A percentile compares a stretch with the other conserved stretches of the same genome.
Evolutionary conservation across 78 protist genomes (phyloP).

Genomic region (Monocercomonoides exilis): DNA sequence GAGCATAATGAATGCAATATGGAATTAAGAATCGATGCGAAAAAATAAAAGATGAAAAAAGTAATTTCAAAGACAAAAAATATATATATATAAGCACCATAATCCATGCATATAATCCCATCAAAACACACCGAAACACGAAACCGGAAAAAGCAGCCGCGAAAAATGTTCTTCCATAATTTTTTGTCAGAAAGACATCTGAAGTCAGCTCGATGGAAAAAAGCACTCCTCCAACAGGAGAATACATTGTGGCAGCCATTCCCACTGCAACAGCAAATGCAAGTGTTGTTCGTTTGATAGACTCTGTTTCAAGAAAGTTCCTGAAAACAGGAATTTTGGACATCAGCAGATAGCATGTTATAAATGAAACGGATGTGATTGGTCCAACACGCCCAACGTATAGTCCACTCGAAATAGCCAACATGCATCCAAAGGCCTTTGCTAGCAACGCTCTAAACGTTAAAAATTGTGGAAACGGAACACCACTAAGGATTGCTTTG

Average conservation of each 20-base stretch:
- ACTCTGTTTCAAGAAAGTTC: not conserved
- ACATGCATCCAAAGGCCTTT: not conserved
- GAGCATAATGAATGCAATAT: no score
- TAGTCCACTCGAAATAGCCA: not conserved
- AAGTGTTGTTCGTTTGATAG: not conserved
- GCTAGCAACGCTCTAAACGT: not conserved
- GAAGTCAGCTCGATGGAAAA: constrained; percentile 7
- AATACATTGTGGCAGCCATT: not conserved
- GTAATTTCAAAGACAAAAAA: no score
- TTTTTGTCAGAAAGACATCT: not conserved
- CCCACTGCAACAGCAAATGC: not conserved
- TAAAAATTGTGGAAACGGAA: not conserved
- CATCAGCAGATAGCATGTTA: not conserved
- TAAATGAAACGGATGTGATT: not conserved
- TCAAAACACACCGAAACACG: not conserved
- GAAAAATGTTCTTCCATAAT: not conserved
- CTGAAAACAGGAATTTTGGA: not conserved
- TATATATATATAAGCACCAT: no score
- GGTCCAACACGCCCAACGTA: not conserved
- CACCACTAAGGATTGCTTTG: not conserved
- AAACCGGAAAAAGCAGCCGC: not conserved
- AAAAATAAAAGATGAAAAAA: no score
- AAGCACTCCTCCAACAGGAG: constrained; percentile 2
- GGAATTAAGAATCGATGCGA: no score
- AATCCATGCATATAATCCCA: no score